Evolutionary conservation across 73 alveolate genomes (phyloP), one percentile per base, ranked within the genome.

Genomic region (Urostyla sp.): DNA sequence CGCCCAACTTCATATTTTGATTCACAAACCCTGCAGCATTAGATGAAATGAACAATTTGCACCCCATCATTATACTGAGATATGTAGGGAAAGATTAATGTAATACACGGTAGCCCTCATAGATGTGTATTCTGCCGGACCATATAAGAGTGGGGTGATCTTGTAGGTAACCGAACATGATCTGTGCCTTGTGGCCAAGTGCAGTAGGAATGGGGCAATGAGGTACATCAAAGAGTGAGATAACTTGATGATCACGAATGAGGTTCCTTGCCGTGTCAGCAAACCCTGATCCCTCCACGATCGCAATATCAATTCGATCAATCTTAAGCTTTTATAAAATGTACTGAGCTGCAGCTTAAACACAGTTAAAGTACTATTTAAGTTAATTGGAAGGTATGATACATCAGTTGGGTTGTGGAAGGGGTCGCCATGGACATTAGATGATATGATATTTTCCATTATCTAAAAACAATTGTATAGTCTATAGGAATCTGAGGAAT

Each of bases 91-190:
- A 69, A 3, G 83, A 37, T 16, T 31, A 69, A 37, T 69, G 49
- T 51, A 31, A 69, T 46, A 34, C 8, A n/a, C 83, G 40, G 69
- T 69, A 69, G 8, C 83, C 83, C 69, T 69, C 83, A 26, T 46
- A 69, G n/a, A 69, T 24, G 35, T 69, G 83, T 2, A 69, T 69
- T 24, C 83, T 45, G 1, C 83, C 83, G 20, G 67, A 11, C 20
- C 10, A 40, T 16, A 40, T 11, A 16, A 40, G 10, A 11, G 16
- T 40, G 52, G 10, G 10, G 20, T 16, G 10, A 10, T 16, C 52
- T 11, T 40, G 52, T 10, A 40, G 52, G 20, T 40, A 16, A 11
- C 52, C 52, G 20, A 40, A 10, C 52, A 40, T 16, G 20, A 40
- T 10, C 20, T 40, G 20, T 16, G 20, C 15, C 15, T 16, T 16